Conservation (phyloP, 2,329 filamentous ascomycete genomes). For the Phaeoacremonium minimum region DNA sequence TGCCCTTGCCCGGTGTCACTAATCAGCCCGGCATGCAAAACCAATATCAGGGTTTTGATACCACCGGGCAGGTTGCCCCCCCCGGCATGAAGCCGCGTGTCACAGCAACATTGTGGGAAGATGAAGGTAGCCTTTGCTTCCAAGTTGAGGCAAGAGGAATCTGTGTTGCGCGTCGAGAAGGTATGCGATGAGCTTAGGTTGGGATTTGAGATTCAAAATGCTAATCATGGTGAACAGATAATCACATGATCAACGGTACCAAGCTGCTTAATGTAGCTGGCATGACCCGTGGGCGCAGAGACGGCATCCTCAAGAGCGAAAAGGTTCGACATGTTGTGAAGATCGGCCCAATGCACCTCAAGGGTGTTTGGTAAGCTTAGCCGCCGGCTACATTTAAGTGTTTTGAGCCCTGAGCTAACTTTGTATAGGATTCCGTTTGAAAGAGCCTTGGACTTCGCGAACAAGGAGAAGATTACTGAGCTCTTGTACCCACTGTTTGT, state of each 20-base stretch:
- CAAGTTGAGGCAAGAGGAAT: slow-evolving; percentile 96
- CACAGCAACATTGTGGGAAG: slow-evolving; percentile 95
- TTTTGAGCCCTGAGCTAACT: slow-evolving; percentile 13
- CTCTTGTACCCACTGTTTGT: slow-evolving; percentile 93
- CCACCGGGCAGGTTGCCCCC: slow-evolving; percentile 87
- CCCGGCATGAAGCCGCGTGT: slow-evolving; percentile 95
- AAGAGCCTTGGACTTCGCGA: slow-evolving; percentile 94
- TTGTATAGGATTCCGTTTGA: slow-evolving; percentile 92
- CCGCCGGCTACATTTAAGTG: slow-evolving; percentile 1
- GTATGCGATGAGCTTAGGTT: slow-evolving; percentile 38
- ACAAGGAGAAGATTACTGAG: slow-evolving; percentile 99
- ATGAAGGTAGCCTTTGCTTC: slow-evolving; percentile 95
- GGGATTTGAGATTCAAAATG: neutral
- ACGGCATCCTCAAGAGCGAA: slow-evolving; percentile 96
- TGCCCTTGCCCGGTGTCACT: slow-evolving; percentile 62
- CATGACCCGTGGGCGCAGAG: slow-evolving; percentile 92
- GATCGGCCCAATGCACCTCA: slow-evolving; percentile 98
- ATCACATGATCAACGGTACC: slow-evolving; percentile 99
- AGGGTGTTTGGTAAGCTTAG: slow-evolving; percentile 93
- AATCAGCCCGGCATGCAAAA: slow-evolving; percentile 48
- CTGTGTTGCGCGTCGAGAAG: slow-evolving; percentile 90
- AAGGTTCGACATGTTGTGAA: slow-evolving; percentile 97
- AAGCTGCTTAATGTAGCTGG: slow-evolving; percentile 95
- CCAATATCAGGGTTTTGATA: slow-evolving; percentile 64
- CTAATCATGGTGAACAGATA: slow-evolving; percentile 60